Conservation (phyloP, 2,329 filamentous ascomycete species). For the Colletotrichum navitas region DNA sequence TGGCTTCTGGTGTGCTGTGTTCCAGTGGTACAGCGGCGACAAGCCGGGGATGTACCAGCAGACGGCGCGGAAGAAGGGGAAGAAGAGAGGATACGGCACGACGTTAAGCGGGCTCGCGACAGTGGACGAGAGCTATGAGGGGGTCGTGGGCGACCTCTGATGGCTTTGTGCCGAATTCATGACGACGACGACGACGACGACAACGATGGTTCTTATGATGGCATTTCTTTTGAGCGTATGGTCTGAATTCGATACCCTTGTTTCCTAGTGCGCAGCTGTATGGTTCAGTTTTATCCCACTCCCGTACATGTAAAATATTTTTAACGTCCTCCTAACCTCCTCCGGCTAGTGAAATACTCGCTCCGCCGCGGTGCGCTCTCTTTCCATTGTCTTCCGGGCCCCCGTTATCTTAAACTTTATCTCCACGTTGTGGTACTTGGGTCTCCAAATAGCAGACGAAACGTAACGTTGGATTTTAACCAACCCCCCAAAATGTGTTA, state of each 20-base stretch:
- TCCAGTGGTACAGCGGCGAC: slow-evolving; percentile 18
- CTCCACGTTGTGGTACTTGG: neutral
- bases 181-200: neutral
- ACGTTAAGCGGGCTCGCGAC: slow-evolving; percentile 23
- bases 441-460: neutral
- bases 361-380: neutral
- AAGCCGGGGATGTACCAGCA: slow-evolving; percentile 2
- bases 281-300: too few species aligned
- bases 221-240: neutral
- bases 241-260: neutral
- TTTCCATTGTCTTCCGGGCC: neutral
- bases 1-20: slow-evolving; percentile 32
- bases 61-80: slow-evolving; percentile 5
- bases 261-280: neutral
- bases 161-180: neutral
- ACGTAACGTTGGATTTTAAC: neutral
- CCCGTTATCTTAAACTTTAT: neutral
- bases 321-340: neutral
- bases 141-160: slow-evolving; percentile 25
- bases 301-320: neutral
- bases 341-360: neutral
- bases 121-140: slow-evolving; percentile 26
- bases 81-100: slow-evolving; percentile 36
- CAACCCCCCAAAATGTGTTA: neutral
- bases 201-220: neutral